These are phyloP conservation scores for Talaromyces thailandensis DNA, from an alignment of 495 filamentous ascomycete genomes.

Conservation along the genomic window DNA sequence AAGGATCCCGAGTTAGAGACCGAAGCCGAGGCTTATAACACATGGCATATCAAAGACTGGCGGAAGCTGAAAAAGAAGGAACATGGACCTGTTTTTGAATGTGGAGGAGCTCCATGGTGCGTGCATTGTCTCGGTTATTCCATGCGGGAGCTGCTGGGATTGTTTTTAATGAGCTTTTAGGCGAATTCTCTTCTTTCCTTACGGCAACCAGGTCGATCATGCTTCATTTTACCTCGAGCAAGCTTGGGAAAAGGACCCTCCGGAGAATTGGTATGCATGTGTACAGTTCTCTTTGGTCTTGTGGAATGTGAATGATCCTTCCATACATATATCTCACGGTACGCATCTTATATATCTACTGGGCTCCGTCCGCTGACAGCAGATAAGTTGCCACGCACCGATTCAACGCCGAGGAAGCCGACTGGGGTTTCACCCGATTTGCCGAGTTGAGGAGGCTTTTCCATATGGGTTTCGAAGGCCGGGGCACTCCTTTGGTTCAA, in stretches of 20 bases:
- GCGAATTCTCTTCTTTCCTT: constrained; percentile 92
- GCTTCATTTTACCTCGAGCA: constrained; percentile 96
- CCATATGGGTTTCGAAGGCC: constrained; percentile 56
- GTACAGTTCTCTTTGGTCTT: constrained; percentile 91
- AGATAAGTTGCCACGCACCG: constrained; percentile 64
- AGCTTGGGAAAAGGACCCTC: constrained; percentile 61
- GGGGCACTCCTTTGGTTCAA: constrained; percentile 71
- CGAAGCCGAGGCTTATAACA: constrained; percentile 57
- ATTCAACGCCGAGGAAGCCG: constrained; percentile 92
- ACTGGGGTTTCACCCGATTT: constrained; percentile 97
- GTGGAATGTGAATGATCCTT: constrained; percentile 86
- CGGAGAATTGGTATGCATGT: constrained; percentile 91
- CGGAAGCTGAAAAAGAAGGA: constrained; percentile 61
- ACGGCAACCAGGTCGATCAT: constrained; percentile 84
- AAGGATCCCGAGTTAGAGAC: constrained; percentile 68
- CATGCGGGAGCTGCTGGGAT: background rate
- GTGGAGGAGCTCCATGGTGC: constrained; percentile 82
- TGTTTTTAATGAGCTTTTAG: constrained; percentile 31
- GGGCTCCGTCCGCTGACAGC: background rate
- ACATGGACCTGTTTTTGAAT: constrained; percentile 81
- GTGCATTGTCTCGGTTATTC: constrained; percentile 15
- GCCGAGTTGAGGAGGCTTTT: constrained; percentile 79
- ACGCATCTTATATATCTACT: constrained; percentile 9
- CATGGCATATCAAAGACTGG: constrained; percentile 86
- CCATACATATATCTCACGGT: constrained; percentile 62